Conservation (phyloP, 2,329 filamentous ascomycete species). For the Tolypocladium album region DNA sequence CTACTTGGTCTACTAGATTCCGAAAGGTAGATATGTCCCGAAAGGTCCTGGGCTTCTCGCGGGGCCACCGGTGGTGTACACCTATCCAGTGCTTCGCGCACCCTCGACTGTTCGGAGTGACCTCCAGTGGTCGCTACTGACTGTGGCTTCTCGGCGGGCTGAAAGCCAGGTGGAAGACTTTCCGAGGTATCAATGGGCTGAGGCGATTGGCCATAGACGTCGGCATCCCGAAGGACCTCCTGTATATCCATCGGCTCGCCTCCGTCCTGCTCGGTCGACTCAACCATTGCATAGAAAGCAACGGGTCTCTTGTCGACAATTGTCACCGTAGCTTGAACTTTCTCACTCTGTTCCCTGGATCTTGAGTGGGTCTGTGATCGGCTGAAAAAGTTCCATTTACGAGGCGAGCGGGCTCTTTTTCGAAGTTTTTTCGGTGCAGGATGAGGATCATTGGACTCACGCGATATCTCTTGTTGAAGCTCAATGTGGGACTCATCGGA, state of each 20-base stretch:
- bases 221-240: slow-evolving; percentile 40
- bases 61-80: not conserved
- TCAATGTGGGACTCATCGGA: slow-evolving; percentile 45
- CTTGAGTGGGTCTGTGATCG: slow-evolving; percentile 38
- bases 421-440: slow-evolving; percentile 40
- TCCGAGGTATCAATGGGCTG: not conserved
- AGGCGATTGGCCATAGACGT: slow-evolving; percentile 19
- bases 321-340: slow-evolving; percentile 37
- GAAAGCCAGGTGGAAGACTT: not conserved
- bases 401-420: slow-evolving; percentile 43
- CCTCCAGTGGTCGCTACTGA: not conserved
- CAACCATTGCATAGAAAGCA: slow-evolving; percentile 52
- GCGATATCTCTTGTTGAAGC: slow-evolving; percentile 23
- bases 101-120: not conserved
- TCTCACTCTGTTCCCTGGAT: slow-evolving; percentile 23
- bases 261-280: slow-evolving; percentile 45
- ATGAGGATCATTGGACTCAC: slow-evolving; percentile 15
- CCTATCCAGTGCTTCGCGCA: not conserved
- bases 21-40: not conserved
- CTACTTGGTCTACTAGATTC: slow-evolving; percentile 37
- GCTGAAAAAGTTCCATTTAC: slow-evolving; percentile 55
- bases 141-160: not conserved
- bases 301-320: slow-evolving; percentile 38
- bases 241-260: slow-evolving; percentile 26
- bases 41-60: not conserved